phyloP scores from a whole-genome alignment of 257 asterid species.

The Leonotis leonurus region DNA sequence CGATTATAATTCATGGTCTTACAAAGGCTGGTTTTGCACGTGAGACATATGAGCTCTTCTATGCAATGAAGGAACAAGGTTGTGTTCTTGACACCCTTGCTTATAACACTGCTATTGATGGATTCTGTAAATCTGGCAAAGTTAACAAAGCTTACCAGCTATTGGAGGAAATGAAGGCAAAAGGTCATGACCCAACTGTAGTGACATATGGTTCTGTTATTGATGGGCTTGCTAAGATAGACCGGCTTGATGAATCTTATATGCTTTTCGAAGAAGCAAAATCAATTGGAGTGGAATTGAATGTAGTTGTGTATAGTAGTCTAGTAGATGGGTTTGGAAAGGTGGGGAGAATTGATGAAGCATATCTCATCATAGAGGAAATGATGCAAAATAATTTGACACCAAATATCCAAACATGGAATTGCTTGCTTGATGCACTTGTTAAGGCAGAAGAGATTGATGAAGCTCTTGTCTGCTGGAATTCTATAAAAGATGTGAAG shows the following conservation, averaged over 20 bases:
- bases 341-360: slow-evolving; percentile 93
- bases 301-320: slow-evolving; percentile 76
- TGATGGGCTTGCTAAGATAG: slow-evolving; percentile 96
- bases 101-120: slow-evolving; percentile 83
- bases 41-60: slow-evolving; percentile 75
- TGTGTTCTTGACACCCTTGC: slow-evolving; percentile 76
- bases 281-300: slow-evolving; percentile 55
- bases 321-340: slow-evolving; percentile 92
- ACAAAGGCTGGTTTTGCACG: slow-evolving; percentile 82
- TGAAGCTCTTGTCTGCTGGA: slow-evolving; percentile 94
- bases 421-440: slow-evolving; percentile 89
- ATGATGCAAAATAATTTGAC: slow-evolving; percentile 72
- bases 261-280: slow-evolving; percentile 99
- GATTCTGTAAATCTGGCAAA: slow-evolving; percentile 89
- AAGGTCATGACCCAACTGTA: slow-evolving; percentile 72
- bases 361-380: slow-evolving; percentile 87
- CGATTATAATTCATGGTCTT: slow-evolving; percentile 85
- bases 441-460: slow-evolving; percentile 88
- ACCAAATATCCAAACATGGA: slow-evolving; percentile 87
- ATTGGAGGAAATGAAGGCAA: slow-evolving; percentile 85
- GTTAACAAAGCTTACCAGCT: slow-evolving; percentile 96
- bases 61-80: slow-evolving; percentile 87
- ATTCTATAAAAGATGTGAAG: slow-evolving; percentile 75
- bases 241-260: slow-evolving; percentile 93
- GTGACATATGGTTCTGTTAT: slow-evolving; percentile 89